Conservation (phyloP, 768 basidiomycete genomes). For the Pholiota microspora region DNA sequence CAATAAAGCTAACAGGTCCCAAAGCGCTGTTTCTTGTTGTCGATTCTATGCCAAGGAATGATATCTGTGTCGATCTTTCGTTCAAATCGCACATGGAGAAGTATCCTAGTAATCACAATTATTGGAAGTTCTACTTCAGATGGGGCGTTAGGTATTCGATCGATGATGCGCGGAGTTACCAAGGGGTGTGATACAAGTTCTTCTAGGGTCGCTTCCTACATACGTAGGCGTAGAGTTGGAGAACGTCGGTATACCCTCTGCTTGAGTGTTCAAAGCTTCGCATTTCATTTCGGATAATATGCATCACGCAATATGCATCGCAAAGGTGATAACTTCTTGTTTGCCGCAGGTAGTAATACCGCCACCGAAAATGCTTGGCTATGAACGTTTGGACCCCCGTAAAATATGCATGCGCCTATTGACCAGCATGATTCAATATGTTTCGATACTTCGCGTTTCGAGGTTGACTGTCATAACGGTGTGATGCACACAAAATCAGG, state of each 20-base stretch:
- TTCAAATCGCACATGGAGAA: neutral
- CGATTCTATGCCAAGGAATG: neutral
- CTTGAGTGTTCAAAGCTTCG: neutral
- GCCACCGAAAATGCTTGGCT: too few species aligned
- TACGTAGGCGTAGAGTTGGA: too few species aligned
- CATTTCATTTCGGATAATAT: too few species aligned
- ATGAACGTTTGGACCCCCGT: too few species aligned
- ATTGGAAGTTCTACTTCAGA: neutral
- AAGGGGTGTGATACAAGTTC: neutral
- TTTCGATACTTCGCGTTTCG: too few species aligned
- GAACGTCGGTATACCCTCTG: too few species aligned
- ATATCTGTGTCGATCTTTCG: neutral
- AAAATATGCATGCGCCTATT: too few species aligned
- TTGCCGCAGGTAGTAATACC: neutral
- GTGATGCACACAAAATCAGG: too few species aligned
- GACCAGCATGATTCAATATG: too few species aligned
- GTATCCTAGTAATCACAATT: neutral
- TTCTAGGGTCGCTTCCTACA: neutral
- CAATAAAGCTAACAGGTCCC: neutral
- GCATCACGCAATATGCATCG: too few species aligned
- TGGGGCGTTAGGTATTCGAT: neutral
- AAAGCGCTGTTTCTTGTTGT: neutral
- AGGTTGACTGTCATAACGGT: too few species aligned
- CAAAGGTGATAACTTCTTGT: neutral
- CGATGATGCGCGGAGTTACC: neutral